These are phyloP conservation scores for Clonostachys sp. DNA, from an alignment of 2,329 filamentous ascomycete species.

Conservation along the genomic window DNA sequence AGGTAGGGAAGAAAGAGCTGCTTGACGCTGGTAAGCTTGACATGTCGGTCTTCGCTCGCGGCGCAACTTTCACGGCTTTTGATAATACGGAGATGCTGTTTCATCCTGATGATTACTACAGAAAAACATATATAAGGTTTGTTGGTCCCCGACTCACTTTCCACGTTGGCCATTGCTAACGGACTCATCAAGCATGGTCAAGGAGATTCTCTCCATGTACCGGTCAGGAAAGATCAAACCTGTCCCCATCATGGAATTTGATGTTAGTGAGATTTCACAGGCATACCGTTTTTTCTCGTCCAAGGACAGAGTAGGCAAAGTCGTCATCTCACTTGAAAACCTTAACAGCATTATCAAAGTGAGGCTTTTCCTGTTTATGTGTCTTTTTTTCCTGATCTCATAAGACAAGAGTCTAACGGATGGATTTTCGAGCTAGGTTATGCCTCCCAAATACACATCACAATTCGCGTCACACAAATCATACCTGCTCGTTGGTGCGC, in stretches of 20 bases:
- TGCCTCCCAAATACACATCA: background rate
- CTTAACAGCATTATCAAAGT: background rate
- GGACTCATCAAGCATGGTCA: no score
- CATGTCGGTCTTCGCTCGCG: conserved; percentile 27
- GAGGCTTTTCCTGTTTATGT: no score
- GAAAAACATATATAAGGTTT: no score
- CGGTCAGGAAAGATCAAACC: conserved; percentile 7
- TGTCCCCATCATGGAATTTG: conserved; percentile 4
- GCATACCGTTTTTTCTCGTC: conserved; percentile 25
- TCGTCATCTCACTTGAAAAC: conserved; percentile 22
- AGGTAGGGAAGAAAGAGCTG: conserved; percentile 27
- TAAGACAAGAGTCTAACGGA: no score
- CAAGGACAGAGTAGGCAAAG: conserved; percentile 30
- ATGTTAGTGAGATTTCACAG: conserved; percentile 11
- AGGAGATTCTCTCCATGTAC: conserved; percentile 4
- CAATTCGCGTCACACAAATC: background rate
- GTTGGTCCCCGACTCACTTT: no score
- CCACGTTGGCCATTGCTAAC: background rate
- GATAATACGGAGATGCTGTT: no score
- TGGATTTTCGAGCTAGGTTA: conserved; percentile 1
- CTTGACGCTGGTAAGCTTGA: conserved; percentile 18
- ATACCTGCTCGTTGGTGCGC: conserved; percentile 7
- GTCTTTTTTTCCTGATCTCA: no score
- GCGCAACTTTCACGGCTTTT: conserved; percentile 4
- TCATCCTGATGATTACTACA: no score